Evolutionary conservation across 2,329 filamentous ascomycete genomes (phyloP).

Genomic region (Colletotrichum cuscutae): DNA sequence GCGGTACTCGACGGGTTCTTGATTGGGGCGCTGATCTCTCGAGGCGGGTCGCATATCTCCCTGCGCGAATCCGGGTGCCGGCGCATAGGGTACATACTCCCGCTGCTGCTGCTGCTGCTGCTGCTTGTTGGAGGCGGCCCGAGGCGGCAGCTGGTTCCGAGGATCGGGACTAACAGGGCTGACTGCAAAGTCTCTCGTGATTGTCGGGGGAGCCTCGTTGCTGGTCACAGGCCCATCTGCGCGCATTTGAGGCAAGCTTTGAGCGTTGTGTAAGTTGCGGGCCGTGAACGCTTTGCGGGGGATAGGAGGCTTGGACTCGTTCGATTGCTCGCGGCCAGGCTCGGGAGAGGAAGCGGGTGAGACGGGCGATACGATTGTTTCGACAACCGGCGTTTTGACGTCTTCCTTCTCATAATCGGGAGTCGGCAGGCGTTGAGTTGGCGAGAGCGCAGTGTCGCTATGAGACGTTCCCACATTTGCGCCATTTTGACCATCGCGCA

Average conservation of each 20-base stretch:
- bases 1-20: conserved; percentile 46
- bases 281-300: conserved; percentile 41
- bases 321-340: conserved; percentile 38
- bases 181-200: conserved; percentile 33
- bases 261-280: conserved; percentile 38
- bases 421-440: conserved; percentile 54
- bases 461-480: conserved; percentile 29
- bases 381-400: conserved; percentile 47
- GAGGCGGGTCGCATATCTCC: conserved; percentile 17
- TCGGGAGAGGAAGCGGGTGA: conserved; percentile 59
- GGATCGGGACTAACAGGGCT: conserved; percentile 34
- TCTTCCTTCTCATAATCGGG: conserved; percentile 60
- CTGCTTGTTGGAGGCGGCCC: conserved; percentile 43
- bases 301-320: conserved; percentile 36
- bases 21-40: conserved; percentile 18
- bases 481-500: conserved; percentile 21
- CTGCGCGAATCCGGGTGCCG: conserved; percentile 1
- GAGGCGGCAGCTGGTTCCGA: conserved; percentile 43
- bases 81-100: conserved; percentile 3
- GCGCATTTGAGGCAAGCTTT: conserved; percentile 39
- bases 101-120: conserved; percentile 22
- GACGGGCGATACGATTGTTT: conserved; percentile 52
- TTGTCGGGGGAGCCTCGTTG: conserved; percentile 39
- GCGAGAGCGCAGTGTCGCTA: conserved; percentile 27
- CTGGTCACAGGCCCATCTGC: conserved; percentile 33